Base-by-base conservation (phyloP, 768 basidiomycete genomes). In the Naganishia kalamii region DNA sequence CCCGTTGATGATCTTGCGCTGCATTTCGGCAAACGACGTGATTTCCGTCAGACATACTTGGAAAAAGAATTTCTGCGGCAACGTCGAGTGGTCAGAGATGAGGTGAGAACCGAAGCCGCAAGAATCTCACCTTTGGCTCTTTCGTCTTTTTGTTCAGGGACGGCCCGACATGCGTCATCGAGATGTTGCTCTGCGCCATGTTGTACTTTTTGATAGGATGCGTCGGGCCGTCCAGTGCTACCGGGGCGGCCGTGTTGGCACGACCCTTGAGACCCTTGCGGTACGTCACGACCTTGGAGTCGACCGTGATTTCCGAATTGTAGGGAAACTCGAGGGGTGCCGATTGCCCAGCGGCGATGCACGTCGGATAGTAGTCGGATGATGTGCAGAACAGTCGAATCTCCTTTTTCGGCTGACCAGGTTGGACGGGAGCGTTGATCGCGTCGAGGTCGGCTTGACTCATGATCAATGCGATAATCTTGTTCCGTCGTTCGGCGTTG, bases 11-110 rank as follows among this genome's bases (percentile, higher is more conserved):
- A 94, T 74, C 64, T 83, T 83, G 17, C 85, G 82, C 10, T 93
- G 86, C 41, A 96, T 79, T 43, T 84, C 81, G 0, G 85, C 82
- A 4, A 92, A 86, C 1, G 83, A 82, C 1, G 85, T 89, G 41
- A 84, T 82, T 77, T 93, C 88, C 8, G 94, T 89, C 32, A 94
- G 83, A 81, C 89, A 88, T 23, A 90, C 87, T 48, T 86, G 82
- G 64, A 94, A 82, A 74, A 86, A 94, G 75, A 87, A 96, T 81
- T 90, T 72, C 44, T 51, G 27, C 30, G 10, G 32, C 25, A 67
- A 32, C 46, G 48, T 46, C 3, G 52, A 27, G 11, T 21, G 12
- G 37, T 61, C 29, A 17, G 27, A 37, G 12, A 66, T 27, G 32
- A 25, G 17, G 52, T 48, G 21, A 47, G 69, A 47, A 52, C 25